These are phyloP conservation scores for Alternaria postmessia DNA, from an alignment of 2,329 filamentous ascomycete species.

Conservation along the genomic window DNA sequence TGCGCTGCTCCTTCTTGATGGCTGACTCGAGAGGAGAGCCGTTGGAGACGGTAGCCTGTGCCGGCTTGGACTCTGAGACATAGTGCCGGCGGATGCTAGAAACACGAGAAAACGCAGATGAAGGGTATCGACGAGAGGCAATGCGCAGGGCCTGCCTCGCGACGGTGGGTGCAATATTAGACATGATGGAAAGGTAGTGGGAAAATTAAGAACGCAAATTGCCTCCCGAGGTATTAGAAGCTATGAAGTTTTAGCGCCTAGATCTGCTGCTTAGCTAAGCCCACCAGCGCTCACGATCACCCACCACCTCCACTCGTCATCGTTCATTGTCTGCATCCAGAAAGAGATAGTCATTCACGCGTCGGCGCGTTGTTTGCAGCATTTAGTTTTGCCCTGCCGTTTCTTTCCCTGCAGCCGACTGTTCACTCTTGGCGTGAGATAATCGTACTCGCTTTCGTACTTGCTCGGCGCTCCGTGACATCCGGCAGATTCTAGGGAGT, in stretches of 20 bases:
- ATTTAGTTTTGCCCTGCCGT: background rate
- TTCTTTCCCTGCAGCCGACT: background rate
- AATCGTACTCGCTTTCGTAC: slow-evolving; percentile 2
- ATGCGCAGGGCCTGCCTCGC: slow-evolving; percentile 76
- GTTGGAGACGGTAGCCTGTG: slow-evolving; percentile 76
- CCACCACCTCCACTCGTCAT: background rate
- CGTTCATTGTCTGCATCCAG: slow-evolving; percentile 13
- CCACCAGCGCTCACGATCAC: background rate
- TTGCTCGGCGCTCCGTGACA: slow-evolving; percentile 16
- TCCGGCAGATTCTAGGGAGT: slow-evolving; percentile 11
- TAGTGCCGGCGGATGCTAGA: slow-evolving; percentile 69
- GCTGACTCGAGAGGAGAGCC: slow-evolving; percentile 70
- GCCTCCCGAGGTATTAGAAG: slow-evolving; percentile 13
- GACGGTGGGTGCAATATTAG: slow-evolving; percentile 66
- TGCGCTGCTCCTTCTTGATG: slow-evolving; percentile 85
- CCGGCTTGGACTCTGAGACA: slow-evolving; percentile 82
- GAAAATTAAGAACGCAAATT: slow-evolving; percentile 8
- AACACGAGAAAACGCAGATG: slow-evolving; percentile 51
- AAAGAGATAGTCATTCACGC: background rate
- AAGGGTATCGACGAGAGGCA: slow-evolving; percentile 61
- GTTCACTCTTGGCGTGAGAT: background rate
- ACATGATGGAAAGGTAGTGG: slow-evolving; percentile 49
- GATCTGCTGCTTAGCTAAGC: background rate
- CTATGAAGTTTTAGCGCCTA: slow-evolving; percentile 3
- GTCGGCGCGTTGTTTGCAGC: background rate